phyloP scores from a whole-genome alignment of 1,139 yeast genomes.

The Pichia sorboxylosa region DNA sequence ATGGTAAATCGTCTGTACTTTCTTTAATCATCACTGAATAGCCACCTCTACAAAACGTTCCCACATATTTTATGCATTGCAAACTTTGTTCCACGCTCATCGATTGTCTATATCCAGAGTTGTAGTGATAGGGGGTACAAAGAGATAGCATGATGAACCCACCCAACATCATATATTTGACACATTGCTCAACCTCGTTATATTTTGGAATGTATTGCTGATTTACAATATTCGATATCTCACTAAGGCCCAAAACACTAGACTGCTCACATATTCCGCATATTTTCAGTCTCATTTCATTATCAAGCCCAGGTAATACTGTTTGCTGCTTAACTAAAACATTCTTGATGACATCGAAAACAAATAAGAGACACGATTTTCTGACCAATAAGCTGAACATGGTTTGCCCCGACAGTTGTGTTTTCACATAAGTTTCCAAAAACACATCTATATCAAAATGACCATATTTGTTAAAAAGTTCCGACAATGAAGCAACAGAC shows the following conservation, averaged over 20 bases:
- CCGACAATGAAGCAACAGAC: background rate
- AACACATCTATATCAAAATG: conserved; percentile 5
- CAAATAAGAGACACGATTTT: conserved; percentile 6
- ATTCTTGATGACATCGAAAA: conserved; percentile 6
- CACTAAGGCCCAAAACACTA: background rate
- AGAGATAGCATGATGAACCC: conserved; percentile 2
- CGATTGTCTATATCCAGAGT: conserved; percentile 4
- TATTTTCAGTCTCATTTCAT: conserved; percentile 5
- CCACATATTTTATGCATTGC: conserved; percentile 4
- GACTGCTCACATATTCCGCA: conserved; percentile 6
- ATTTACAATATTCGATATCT: conserved; percentile 4
- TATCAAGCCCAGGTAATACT: conserved; percentile 1
- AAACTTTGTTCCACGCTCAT: conserved; percentile 4
- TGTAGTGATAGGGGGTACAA: conserved; percentile 9
- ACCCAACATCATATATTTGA: conserved; percentile 4
- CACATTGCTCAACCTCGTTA: background rate
- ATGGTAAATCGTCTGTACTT: background rate
- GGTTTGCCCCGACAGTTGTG: background rate
- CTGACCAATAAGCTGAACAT: conserved; percentile 6
- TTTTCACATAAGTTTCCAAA: conserved; percentile 1
- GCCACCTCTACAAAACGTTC: conserved; percentile 7
- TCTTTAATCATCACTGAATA: conserved; percentile 7
- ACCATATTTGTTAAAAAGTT: conserved; percentile 3
- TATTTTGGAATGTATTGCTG: conserved; percentile 5
- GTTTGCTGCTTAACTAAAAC: conserved; percentile 5